Conservation (phyloP, 495 filamentous ascomycete genomes). For the Penicillium parvum region DNA sequence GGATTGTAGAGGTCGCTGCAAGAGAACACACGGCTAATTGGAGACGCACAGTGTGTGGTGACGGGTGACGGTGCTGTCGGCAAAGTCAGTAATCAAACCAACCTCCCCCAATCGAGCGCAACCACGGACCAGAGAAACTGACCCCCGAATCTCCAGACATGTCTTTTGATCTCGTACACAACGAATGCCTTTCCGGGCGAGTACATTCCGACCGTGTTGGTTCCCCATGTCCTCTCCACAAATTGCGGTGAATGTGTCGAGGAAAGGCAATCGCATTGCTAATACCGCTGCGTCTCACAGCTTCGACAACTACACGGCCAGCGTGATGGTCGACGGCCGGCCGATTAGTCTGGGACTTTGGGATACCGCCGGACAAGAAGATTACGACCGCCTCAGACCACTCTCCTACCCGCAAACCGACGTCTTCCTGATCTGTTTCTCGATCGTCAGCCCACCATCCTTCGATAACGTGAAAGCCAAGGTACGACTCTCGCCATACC, state of each 20-base stretch:
- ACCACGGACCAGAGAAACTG: too few species aligned
- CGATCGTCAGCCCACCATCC: slow-evolving; percentile 92
- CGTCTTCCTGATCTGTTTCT: slow-evolving; percentile 98
- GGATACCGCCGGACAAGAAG: slow-evolving; percentile 99
- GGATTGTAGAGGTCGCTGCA: background rate
- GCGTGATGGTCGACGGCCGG: slow-evolving; percentile 96
- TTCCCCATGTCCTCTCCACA: slow-evolving; percentile 21
- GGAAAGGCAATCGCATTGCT: background rate
- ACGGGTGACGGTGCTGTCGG: slow-evolving; percentile 98
- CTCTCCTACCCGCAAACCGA: slow-evolving; percentile 98
- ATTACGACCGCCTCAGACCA: slow-evolving; percentile 93
- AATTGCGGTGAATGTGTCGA: too few species aligned
- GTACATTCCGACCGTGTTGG: slow-evolving; percentile 98
- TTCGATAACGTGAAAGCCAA: slow-evolving; percentile 98
- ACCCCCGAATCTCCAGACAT: slow-evolving; percentile 61
- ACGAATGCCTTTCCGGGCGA: slow-evolving; percentile 99
- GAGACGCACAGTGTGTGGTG: slow-evolving; percentile 79
- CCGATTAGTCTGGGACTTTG: slow-evolving; percentile 95
- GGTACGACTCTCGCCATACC: slow-evolving; percentile 43
- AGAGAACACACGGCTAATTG: slow-evolving; percentile 16
- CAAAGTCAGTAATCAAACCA: slow-evolving; percentile 59
- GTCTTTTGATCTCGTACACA: slow-evolving; percentile 97
- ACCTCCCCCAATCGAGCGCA: background rate
- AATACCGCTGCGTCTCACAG: slow-evolving; percentile 43
- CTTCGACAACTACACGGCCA: slow-evolving; percentile 98